These are phyloP conservation scores for Eucalyptus shirleyi DNA, from an alignment of 345 rosid genomes.

Conservation along the genomic window DNA sequence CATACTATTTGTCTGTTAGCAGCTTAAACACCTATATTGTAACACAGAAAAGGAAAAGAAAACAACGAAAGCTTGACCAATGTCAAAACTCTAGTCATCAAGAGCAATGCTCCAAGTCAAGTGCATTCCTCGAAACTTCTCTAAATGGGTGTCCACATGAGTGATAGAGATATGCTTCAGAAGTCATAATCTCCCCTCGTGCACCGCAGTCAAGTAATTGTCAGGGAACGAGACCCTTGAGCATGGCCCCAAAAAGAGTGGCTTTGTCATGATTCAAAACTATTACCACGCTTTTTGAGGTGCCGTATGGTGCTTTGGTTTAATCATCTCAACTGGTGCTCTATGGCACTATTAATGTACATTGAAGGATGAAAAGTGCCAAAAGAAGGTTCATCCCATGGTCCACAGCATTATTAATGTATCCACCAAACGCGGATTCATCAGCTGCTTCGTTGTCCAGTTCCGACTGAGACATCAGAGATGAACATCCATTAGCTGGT, in stretches of 20 bases:
- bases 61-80: neutral
- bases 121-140: neutral
- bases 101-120: neutral
- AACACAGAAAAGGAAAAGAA: neutral
- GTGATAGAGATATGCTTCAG: neutral
- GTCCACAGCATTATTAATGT: too few relatives aligned
- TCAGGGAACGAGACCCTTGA: neutral
- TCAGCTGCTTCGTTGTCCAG: neutral
- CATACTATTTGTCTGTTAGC: neutral
- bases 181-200: neutral
- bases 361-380: neutral
- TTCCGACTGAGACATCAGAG: neutral
- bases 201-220: neutral
- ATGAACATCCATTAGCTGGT: neutral
- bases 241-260: neutral
- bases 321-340: neutral
- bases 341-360: neutral
- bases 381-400: neutral
- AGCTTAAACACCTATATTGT: neutral
- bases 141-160: neutral
- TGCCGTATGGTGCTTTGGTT: neutral
- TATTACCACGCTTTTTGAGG: neutral
- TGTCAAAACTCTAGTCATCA: neutral
- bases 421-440: too few relatives aligned
- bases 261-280: neutral